These are phyloP conservation scores for Moricandia arvensis DNA, from an alignment of 345 rosid genomes.

Conservation along the genomic window DNA sequence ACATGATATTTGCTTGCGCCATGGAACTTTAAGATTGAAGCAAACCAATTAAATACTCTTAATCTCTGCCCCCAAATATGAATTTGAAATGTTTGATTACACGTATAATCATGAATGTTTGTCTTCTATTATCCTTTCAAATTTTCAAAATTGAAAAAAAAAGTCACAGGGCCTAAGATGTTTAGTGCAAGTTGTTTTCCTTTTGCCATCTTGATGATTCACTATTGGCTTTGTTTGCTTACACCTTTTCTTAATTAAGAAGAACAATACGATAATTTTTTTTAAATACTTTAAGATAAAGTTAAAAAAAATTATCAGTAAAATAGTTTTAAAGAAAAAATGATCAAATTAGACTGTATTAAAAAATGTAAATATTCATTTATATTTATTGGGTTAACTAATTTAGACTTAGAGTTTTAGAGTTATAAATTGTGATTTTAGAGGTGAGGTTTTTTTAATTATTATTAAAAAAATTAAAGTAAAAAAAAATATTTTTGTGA, in stretches of 20 bases:
- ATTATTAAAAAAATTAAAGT: no score
- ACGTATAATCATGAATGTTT: constrained; percentile 23
- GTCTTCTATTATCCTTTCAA: background rate
- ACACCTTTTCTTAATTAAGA: constrained; percentile 12
- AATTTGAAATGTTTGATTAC: constrained; percentile 29
- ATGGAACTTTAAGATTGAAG: constrained; percentile 33
- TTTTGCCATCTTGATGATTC: constrained; percentile 20
- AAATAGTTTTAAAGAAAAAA: no score
- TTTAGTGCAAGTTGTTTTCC: constrained; percentile 21
- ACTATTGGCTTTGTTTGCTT: constrained; percentile 7
- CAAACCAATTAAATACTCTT: constrained; percentile 13
- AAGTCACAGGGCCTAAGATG: constrained; percentile 4
- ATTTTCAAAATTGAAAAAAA: constrained; percentile 30
- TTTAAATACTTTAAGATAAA: no score
- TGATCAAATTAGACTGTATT: no score
- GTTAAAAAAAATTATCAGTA: no score
- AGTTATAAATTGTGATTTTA: no score
- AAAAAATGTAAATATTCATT: no score
- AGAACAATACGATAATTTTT: background rate
- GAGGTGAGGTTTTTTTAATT: no score
- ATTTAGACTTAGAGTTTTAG: no score
- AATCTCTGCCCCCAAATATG: constrained; percentile 34
- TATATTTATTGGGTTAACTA: no score
- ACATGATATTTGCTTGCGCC: constrained; percentile 36
- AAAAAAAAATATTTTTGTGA: no score